Base-by-base conservation (phyloP, 2,329 filamentous ascomycete species). In the Neofusicoccum laricinum region DNA sequence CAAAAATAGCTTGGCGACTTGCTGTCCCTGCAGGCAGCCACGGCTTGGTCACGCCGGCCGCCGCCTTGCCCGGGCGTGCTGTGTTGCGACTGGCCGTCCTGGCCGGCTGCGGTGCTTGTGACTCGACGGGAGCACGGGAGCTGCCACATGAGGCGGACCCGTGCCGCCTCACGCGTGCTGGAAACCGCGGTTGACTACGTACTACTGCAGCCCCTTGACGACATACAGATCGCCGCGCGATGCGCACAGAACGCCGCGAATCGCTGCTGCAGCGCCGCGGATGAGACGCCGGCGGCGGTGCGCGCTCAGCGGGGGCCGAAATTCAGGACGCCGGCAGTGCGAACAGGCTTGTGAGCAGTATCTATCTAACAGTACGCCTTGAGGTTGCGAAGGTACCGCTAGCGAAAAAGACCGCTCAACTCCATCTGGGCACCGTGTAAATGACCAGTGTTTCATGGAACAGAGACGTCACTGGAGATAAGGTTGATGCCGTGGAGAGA, bases 361-460 rank as follows among this genome's bases (percentile, higher is more conserved):
- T 86, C 93, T 96, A 97, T 97, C 93, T 96, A 97, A 94, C 92
- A 85, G 90, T 88, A 89, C 86, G 85, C 90, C 89, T 91, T 92
- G 55, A 41, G 79, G 75, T 77, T 76, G 80, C 80, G 86, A 91
- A 93, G 92, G 91, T 89, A 89, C 91, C 87, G 93, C 91, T 97
- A 97, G 93, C 93, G 93, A 96, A 93, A 30, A 93, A 91, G 90
- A 90, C 90, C 91, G 90, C 88, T 81, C 77, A 75, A 71, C 74
- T 80, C 90, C 82, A 77, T 97, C 91, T 97, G 77, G 91, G 91
- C 93, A 95, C 88, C 82, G 80, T 80, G 25, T 87, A 85, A 95
- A 97, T 97, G 93, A 88, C 93, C 92, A 92, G 86, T 86, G 75
- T 73, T 70, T 71, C 71, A 74, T 89, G 85, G 87, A 82, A 80